phyloP scores from a whole-genome alignment of 202 grass and related monocot genomes.

The Saccharum hybrid region DNA sequence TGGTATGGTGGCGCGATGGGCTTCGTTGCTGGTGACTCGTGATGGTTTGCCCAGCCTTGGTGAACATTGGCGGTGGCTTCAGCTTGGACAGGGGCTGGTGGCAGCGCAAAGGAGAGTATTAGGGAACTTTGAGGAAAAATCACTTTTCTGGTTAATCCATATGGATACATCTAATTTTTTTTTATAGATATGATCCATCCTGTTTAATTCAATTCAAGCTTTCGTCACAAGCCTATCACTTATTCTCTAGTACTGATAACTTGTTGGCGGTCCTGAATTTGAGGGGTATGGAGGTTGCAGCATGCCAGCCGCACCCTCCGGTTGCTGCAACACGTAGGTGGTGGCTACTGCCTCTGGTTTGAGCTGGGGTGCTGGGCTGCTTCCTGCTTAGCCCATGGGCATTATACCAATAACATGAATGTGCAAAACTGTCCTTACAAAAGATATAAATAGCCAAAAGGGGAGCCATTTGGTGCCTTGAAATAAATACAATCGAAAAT shows the following conservation, averaged over 20 bases:
- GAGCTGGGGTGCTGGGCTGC: not conserved
- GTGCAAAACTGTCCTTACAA: not conserved
- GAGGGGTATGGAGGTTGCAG: not conserved
- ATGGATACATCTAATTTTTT: too few species aligned
- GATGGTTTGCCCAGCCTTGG: not conserved
- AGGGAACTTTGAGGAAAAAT: not conserved
- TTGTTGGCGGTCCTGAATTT: not conserved
- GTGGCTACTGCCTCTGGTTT: not conserved
- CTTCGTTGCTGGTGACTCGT: not conserved
- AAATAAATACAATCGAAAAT: not conserved
- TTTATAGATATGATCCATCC: too few species aligned
- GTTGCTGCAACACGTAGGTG: not conserved
- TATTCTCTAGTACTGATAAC: not conserved
- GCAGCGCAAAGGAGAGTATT: not conserved
- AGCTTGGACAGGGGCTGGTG: not conserved
- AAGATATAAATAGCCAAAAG: slow-evolving; percentile 6
- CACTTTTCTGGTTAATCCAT: too few species aligned
- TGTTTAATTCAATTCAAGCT: not conserved
- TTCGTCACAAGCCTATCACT: not conserved
- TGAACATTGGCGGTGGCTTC: not conserved
- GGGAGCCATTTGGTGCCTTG: not conserved
- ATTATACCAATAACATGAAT: not conserved
- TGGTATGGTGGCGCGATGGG: not conserved
- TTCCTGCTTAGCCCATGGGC: not conserved
- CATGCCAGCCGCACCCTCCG: not conserved